These are phyloP conservation scores for Amphichorda felina DNA, from an alignment of 2,329 filamentous ascomycete genomes.

Conservation along the genomic window DNA sequence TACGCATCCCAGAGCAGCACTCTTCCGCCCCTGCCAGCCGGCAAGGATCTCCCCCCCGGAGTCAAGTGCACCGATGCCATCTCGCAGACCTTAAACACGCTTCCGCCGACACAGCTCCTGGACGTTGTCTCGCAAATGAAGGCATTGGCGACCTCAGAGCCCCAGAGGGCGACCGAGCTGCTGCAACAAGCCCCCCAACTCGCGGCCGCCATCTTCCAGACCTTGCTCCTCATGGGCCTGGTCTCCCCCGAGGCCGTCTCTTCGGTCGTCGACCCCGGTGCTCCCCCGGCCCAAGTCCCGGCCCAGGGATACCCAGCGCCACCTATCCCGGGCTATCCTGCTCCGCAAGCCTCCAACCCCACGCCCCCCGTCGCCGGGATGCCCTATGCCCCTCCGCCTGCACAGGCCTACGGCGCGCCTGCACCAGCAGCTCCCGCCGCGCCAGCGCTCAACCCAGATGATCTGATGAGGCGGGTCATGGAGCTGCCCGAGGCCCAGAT, in stretches of 20 bases:
- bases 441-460: constrained; percentile 47
- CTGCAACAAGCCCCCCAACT: constrained; percentile 85
- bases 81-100: constrained; percentile 75
- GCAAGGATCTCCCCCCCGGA: constrained; percentile 72
- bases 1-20: constrained; percentile 29
- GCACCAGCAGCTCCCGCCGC: constrained; percentile 17
- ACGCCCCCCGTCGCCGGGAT: constrained; percentile 34
- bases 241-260: constrained; percentile 76
- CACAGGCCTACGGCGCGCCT: constrained; percentile 22
- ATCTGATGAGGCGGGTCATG: constrained; percentile 71
- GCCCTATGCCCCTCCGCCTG: constrained; percentile 32
- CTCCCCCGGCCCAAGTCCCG: constrained; percentile 19
- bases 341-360: constrained; percentile 22
- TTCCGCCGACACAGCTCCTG: constrained; percentile 80
- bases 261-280: constrained; percentile 60
- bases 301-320: constrained; percentile 20
- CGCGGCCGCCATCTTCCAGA: constrained; percentile 89
- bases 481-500: constrained; percentile 70
- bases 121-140: constrained; percentile 96
- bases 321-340: constrained; percentile 22
- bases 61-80: constrained; percentile 84
- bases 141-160: constrained; percentile 69
- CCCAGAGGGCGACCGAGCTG: constrained; percentile 72
- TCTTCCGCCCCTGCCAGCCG: constrained; percentile 72
- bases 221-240: constrained; percentile 81